These are phyloP conservation scores for Diversispora eburnea DNA, from an alignment of 192 early-diverging fungal species.

Conservation along the genomic window DNA sequence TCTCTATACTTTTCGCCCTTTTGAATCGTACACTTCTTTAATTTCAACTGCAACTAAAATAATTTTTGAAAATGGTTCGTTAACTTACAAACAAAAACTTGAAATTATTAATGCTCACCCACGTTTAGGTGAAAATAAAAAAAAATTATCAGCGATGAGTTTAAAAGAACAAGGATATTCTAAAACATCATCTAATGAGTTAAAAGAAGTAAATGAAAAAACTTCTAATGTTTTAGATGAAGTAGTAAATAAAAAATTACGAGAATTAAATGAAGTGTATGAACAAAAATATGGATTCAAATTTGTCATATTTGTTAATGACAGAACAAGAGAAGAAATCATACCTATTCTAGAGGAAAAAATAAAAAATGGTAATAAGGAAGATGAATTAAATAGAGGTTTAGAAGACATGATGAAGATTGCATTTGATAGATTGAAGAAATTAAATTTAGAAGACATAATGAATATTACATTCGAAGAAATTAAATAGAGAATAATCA, in stretches of 20 bases:
- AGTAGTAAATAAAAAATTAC: constrained; percentile 52
- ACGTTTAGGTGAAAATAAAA: constrained; percentile 73
- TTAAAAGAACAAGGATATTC: constrained; percentile 69
- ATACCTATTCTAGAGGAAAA: constrained; percentile 72
- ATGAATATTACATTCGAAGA: too few relatives aligned
- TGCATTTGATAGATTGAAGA: constrained; percentile 74
- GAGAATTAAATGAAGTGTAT: constrained; percentile 61
- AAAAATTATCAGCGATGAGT: constrained; percentile 67
- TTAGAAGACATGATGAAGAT: constrained; percentile 77
- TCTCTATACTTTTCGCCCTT: constrained; percentile 70
- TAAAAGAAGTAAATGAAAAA: neutral
- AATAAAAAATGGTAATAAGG: constrained; percentile 57
- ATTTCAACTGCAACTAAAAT: constrained; percentile 55
- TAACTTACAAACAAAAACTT: constrained; percentile 64
- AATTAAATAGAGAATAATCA: too few relatives aligned
- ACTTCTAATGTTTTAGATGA: constrained; percentile 43
- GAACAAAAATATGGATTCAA: constrained; percentile 76
- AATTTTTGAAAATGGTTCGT: constrained; percentile 45
- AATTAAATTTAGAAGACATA: constrained; percentile 30
- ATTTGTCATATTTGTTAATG: constrained; percentile 81
- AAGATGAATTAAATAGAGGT: constrained; percentile 65
- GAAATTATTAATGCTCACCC: constrained; percentile 88
- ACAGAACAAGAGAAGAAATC: constrained; percentile 67
- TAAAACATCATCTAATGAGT: constrained; percentile 38
- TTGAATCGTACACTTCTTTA: constrained; percentile 60